Base-by-base conservation (phyloP, 352 stramenopile species). In the Pythium chondricola region DNA sequence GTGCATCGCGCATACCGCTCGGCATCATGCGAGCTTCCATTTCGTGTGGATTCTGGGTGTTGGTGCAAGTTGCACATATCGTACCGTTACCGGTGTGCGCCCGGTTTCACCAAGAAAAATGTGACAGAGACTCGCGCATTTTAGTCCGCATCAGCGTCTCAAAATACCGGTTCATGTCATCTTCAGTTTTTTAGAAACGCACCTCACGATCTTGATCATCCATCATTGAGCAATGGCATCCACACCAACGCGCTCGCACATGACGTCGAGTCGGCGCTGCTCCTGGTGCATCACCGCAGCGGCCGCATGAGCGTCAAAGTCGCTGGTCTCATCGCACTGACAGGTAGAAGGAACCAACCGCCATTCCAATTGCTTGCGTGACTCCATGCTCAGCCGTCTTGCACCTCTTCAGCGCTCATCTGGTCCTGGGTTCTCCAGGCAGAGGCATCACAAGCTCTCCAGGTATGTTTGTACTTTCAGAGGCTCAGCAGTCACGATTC, bases 341-440 rank as follows among this genome's bases (percentile, higher is more conserved):
- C 29, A 33, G 29, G 29, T 33, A 13, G 7, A 13, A 8, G 29
- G 7, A 33, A 33, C 8, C 29, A 33, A 13, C 8, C 13, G 13
- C 29, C 7, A 33, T 33, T 33, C 29, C 13, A 33, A 33, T 13
- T 13, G 8, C 29, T 13, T 33, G 29, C 8, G 8, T 13, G 29
- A 13, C 7, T 13, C 29, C 29, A 33, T 13, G 13, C 29, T 33
- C 7, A 33, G 13, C n/a, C n/a, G n/a, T n/a, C n/a, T n/a, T n/a
- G n/a, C n/a, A n/a, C n/a, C n/a, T 33, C 6, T 49, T 16, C 18
- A 65, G 56, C 35, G n/a, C 32, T 65, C 21, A 53, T 65, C 35
- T 56, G 43, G 50, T 60, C 56, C 16, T 65, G 56, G 56, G 51
- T 61, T 4, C 43, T 65, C 18, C 56, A 65, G 20, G 56, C 48